Percentiles rank a stretch among this genome's conserved stretches.
These are phyloP conservation scores for Heliamphora exappendiculata DNA, from an alignment of 148 eudicot genomes.

Conservation along the genomic window DNA sequence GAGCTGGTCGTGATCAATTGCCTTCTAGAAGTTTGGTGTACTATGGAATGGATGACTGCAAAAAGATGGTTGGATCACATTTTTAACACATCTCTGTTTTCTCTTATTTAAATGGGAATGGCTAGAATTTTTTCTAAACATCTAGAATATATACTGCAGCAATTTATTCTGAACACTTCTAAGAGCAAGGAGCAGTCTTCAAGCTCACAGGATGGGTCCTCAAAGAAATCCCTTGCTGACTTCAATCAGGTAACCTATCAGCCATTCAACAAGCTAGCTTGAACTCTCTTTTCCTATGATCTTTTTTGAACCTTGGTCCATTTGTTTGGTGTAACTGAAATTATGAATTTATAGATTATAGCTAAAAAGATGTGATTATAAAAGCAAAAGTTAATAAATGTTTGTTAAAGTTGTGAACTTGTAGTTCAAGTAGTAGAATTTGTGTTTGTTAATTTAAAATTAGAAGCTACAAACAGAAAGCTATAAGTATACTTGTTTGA, in stretches of 20 bases:
- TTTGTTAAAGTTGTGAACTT: no score
- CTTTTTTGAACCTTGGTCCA: background rate
- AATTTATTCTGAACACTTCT: constrained; percentile 63
- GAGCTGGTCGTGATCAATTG: constrained; percentile 95
- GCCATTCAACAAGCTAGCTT: background rate
- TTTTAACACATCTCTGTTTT: background rate
- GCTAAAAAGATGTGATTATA: no score
- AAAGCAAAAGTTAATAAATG: no score
- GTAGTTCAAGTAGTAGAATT: no score
- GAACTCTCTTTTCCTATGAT: background rate
- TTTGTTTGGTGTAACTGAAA: no score
- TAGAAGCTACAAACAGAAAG: no score
- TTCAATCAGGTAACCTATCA: constrained; percentile 47
- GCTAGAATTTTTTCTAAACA: background rate
- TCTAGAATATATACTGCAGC: constrained; percentile 29
- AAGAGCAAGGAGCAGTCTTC: constrained; percentile 53
- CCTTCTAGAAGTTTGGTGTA: constrained; percentile 76
- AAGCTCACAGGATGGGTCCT: constrained; percentile 37
- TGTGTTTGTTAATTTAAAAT: no score
- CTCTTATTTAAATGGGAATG: background rate
- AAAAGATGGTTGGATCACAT: constrained; percentile 58
- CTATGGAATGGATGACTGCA: constrained; percentile 83
- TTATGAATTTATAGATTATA: no score
- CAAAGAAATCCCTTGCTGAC: constrained; percentile 65
- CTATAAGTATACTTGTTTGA: no score